phyloP scores from a whole-genome alignment of 306 rosid genomes.

The Heteromeles arbutifolia region DNA sequence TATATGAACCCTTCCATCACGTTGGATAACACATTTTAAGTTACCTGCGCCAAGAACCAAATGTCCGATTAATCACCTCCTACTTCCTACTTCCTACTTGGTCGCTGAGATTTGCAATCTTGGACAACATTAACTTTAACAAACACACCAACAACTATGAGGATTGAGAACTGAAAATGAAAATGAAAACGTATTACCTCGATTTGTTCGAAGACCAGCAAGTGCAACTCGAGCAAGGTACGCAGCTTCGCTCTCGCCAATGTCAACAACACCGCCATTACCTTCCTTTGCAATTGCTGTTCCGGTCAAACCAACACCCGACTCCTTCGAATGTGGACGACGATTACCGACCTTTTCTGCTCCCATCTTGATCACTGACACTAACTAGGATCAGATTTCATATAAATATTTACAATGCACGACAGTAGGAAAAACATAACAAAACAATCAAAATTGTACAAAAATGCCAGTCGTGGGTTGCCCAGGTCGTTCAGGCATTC shows the following conservation, averaged over 20 bases:
- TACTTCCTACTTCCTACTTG: background rate
- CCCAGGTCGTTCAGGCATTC: too few relatives aligned
- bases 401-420: too few relatives aligned
- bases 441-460: too few relatives aligned
- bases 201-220: conserved; percentile 43
- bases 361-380: conserved; percentile 13
- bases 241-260: conserved; percentile 45
- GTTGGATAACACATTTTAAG: conserved; percentile 35
- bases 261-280: conserved; percentile 42
- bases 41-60: conserved; percentile 22
- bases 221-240: conserved; percentile 49
- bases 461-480: too few relatives aligned
- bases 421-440: too few relatives aligned
- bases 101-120: background rate
- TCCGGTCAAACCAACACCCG: conserved; percentile 35
- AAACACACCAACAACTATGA: too few relatives aligned
- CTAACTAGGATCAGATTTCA: too few relatives aligned
- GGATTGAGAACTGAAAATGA: background rate
- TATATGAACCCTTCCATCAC: conserved; percentile 45
- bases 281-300: conserved; percentile 51
- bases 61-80: too few relatives aligned
- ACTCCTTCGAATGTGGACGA: conserved; percentile 27
- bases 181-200: conserved; percentile 10
- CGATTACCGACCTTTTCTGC: conserved; percentile 14
- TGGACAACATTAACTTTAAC: background rate